A percentile compares a stretch with the other conserved stretches of the same genome.
These are phyloP conservation scores for Myxozyma vanderwaltii DNA, from an alignment of 805 yeast species.

Conservation along the genomic window DNA sequence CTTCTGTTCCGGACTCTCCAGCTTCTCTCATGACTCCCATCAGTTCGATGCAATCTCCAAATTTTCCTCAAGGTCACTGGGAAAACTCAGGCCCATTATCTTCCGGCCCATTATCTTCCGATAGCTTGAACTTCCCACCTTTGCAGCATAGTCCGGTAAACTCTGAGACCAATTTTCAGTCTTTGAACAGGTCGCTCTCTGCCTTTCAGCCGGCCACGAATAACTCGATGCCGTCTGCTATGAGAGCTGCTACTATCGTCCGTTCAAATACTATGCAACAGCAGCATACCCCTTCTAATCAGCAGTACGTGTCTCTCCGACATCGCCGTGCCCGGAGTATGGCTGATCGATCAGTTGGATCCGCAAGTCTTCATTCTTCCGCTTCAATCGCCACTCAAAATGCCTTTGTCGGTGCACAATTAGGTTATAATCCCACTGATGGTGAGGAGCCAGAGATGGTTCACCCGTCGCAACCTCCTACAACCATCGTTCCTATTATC, in stretches of 20 bases:
- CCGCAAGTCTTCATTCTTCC: not conserved
- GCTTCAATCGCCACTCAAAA: not conserved
- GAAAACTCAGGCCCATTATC: not conserved
- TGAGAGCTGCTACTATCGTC: not conserved
- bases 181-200: not conserved
- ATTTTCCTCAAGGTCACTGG: constrained; percentile 8
- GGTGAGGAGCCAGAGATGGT: constrained; percentile 14
- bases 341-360: not conserved
- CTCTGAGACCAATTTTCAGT: not conserved
- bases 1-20: not conserved
- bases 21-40: not conserved
- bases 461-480: constrained; percentile 14
- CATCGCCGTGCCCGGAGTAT: not conserved
- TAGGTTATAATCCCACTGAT: not conserved
- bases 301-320: not conserved
- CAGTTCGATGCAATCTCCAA: constrained; percentile 17
- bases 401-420: not conserved
- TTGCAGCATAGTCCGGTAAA: constrained; percentile 4
- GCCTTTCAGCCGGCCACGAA: not conserved
- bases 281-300: no score
- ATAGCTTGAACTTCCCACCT: not conserved
- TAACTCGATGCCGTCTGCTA: not conserved
- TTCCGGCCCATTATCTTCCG: not conserved
- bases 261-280: not conserved
- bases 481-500: not conserved